Evolutionary conservation across 129 eudicot genomes (phyloP).

Genomic region (Heracleum sosnowskyi): DNA sequence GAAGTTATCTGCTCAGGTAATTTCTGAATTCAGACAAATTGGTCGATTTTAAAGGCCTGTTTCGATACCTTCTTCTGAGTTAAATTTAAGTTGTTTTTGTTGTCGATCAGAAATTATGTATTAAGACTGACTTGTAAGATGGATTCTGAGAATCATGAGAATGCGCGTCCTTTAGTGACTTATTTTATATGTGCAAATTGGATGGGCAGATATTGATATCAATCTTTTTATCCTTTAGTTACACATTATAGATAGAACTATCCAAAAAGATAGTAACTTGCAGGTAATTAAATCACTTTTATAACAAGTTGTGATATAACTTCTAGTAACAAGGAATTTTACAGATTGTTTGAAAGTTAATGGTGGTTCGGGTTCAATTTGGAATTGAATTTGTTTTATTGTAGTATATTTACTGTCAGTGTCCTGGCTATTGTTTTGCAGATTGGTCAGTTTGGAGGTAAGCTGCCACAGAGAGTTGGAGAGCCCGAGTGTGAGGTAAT

Average conservation of each 20-base stretch:
- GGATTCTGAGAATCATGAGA: neutral
- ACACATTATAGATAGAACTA: neutral
- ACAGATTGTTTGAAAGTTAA: neutral
- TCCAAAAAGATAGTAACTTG: neutral
- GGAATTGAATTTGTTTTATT: neutral
- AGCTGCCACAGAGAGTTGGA: slow-evolving; percentile 3
- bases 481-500: slow-evolving; percentile 11
- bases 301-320: too few relatives aligned
- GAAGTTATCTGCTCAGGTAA: slow-evolving; percentile 40
- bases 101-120: neutral
- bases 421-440: neutral
- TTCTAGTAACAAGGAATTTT: neutral
- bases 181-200: neutral
- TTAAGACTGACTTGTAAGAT: neutral
- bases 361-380: neutral
- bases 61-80: neutral
- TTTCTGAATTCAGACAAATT: neutral
- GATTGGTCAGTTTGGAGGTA: neutral
- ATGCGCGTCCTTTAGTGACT: neutral
- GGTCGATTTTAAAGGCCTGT: neutral
- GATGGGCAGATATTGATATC: neutral
- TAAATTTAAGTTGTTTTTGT: neutral
- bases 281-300: too few relatives aligned
- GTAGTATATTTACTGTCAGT: neutral
- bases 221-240: too few relatives aligned